A percentile compares a stretch with the other conserved stretches of the same genome.
Evolutionary conservation across 495 filamentous ascomycete genomes (phyloP).

Genomic region (Talaromyces wortmannii): DNA sequence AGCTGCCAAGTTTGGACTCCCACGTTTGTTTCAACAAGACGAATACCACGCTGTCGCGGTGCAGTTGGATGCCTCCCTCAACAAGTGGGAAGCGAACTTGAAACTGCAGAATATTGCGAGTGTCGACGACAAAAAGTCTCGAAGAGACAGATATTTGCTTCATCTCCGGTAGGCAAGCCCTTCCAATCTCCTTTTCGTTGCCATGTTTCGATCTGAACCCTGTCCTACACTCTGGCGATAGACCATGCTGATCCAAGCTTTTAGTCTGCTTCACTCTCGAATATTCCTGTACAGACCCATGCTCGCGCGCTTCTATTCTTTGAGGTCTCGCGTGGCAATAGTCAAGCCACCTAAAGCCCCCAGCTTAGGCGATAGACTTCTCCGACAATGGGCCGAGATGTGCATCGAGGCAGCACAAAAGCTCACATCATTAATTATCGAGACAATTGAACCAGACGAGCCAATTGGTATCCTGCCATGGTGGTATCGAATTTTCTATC

Average conservation of each 20-base stretch:
- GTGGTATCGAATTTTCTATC: constrained; percentile 18
- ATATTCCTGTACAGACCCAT: constrained; percentile 17
- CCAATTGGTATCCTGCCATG: constrained; percentile 14
- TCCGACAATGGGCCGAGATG: constrained; percentile 12
- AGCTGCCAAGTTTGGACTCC: constrained; percentile 5
- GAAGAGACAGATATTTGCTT: constrained; percentile 11
- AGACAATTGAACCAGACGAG: constrained; percentile 9
- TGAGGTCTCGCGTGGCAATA: background rate
- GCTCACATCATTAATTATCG: constrained; percentile 8
- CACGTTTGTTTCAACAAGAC: constrained; percentile 12
- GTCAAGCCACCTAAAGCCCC: background rate
- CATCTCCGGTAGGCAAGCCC: constrained; percentile 14
- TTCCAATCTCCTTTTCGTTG: background rate
- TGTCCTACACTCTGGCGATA: background rate
- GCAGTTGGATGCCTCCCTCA: constrained; percentile 14
- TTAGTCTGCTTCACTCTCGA: constrained; percentile 10
- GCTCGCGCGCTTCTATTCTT: constrained; percentile 13
- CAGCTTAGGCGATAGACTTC: constrained; percentile 11
- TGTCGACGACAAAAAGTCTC: constrained; percentile 6
- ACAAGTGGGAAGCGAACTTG: constrained; percentile 12
- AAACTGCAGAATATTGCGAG: constrained; percentile 6
- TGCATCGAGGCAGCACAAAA: constrained; percentile 14
- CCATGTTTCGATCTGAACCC: background rate
- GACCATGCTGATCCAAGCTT: background rate
- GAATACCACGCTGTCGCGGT: constrained; percentile 14